Evolutionary conservation across 257 asterid genomes (phyloP), one percentile per base, ranked within the genome.

Genomic region (Petunia secreta): DNA sequence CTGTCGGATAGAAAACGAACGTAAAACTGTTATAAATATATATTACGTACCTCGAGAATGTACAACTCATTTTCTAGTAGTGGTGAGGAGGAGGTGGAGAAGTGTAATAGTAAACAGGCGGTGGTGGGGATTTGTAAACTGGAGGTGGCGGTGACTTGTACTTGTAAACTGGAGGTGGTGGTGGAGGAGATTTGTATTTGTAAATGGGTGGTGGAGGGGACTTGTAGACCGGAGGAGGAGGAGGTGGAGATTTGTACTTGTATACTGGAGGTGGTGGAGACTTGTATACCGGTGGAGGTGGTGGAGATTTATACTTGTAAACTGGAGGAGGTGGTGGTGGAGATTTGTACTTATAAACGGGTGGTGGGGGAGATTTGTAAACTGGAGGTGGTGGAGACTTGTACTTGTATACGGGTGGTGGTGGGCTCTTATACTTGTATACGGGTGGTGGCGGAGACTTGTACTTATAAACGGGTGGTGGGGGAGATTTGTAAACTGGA

Each of bases 51-150:
- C 53, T 57, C 4, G 44, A 53, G 11, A 60, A n/a, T 60, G 40
- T 46, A 14, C 13, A 46, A 41, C 40, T 7, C 40, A 46, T 4
- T 80, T 67, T 73, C 74, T 82, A 77, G 81, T 82, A 77, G 81
- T 82, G 84, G 59, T 76, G 39, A 43, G 84, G 84, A 82, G 84
- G 84, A 79, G 82, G 82, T 75, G 84, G 84, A 63, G 84, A 64
- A 5, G 80, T 36, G 66, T 76, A 60, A 76, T 62, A 52, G 50
- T 81, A 14, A 25, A 25, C 25, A 25, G 25, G 39, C 34, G 34
- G 16, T 58, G 73, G 80, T 40, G 80, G 36, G 80, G 25, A 25
- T 25, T 25, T 25, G 25, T 25, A 25, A 25, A 25, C 25, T 25
- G 25, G 25, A 25, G 25, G 80, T 77, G 79, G 79, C 54, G 60